These are phyloP conservation scores for Alternaria conjuncta DNA, from an alignment of 2,329 filamentous ascomycete genomes.

Conservation along the genomic window DNA sequence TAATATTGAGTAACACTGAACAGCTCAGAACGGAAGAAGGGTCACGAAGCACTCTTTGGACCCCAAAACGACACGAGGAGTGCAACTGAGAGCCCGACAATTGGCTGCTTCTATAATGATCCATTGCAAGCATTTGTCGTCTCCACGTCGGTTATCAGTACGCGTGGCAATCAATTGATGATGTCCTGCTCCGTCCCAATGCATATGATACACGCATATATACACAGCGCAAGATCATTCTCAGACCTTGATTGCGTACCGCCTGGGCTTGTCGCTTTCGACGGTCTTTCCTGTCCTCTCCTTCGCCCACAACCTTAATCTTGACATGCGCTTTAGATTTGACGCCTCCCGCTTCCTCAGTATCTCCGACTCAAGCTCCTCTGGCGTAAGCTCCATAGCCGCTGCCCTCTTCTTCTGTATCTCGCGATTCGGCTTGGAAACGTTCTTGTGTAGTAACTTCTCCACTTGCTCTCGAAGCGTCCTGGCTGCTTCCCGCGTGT, in stretches of 20 bases:
- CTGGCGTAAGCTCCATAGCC: not conserved
- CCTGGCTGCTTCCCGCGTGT: conserved; percentile 23
- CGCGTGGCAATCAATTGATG: not conserved
- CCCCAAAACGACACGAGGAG: not conserved
- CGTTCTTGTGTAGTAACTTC: conserved; percentile 30
- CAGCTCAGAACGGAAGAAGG: not conserved
- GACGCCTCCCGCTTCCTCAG: conserved; percentile 12
- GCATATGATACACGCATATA: conserved; percentile 28
- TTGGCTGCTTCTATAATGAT: not conserved
- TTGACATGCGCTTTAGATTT: conserved; percentile 45
- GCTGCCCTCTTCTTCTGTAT: conserved; percentile 1
- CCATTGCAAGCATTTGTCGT: not conserved
- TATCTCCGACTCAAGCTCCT: conserved; percentile 11
- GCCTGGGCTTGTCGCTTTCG: conserved; percentile 20
- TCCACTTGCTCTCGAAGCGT: conserved; percentile 34
- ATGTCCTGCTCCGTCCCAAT: conserved; percentile 1
- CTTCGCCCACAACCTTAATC: conserved; percentile 45
- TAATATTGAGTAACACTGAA: not conserved
- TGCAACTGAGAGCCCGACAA: not conserved
- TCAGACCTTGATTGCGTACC: conserved; percentile 31
- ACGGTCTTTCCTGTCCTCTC: conserved; percentile 31
- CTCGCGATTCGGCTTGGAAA: conserved; percentile 7
- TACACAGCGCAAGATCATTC: conserved; percentile 9
- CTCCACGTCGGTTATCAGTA: not conserved
- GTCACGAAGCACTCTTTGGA: not conserved